Conservation (phyloP, 2,329 filamentous ascomycete species). For the Helicocarpus griseus region DNA sequence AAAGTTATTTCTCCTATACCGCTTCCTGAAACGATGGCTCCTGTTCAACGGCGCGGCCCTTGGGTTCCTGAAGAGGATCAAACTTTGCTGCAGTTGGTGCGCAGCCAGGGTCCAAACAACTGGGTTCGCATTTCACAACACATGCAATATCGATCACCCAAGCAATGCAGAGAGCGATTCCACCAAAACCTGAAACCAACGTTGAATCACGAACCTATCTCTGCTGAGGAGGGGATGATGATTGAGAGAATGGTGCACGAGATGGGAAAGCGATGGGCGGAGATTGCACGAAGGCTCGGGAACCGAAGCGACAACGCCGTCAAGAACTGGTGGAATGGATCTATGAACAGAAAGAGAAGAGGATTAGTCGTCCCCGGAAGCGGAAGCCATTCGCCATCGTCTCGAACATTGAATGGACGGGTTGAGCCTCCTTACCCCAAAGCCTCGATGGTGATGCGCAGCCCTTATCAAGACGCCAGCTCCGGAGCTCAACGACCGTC, state of each 20-base stretch:
- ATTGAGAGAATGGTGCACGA: slow-evolving; percentile 70
- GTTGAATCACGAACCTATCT: slow-evolving; percentile 65
- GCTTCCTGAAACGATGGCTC: slow-evolving; percentile 26
- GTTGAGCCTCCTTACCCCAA: slow-evolving; percentile 31
- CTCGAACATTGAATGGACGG: slow-evolving; percentile 28
- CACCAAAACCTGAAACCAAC: slow-evolving; percentile 83
- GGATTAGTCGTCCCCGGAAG: slow-evolving; percentile 33
- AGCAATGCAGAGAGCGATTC: slow-evolving; percentile 90
- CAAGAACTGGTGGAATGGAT: slow-evolving; percentile 98
- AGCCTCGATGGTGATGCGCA: slow-evolving; percentile 16
- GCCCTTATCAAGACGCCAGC: slow-evolving; percentile 13
- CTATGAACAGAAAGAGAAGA: slow-evolving; percentile 67
- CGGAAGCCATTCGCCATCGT: slow-evolving; percentile 13
- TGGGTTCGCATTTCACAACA: slow-evolving; percentile 79
- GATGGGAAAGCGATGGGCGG: slow-evolving; percentile 83
- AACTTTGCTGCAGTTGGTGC: slow-evolving; percentile 60
- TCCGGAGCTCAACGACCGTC: slow-evolving; percentile 10
- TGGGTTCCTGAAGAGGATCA: slow-evolving; percentile 74
- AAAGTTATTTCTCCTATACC: background rate
- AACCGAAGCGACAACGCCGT: slow-evolving; percentile 90
- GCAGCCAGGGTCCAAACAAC: slow-evolving; percentile 65
- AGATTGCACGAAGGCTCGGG: slow-evolving; percentile 72
- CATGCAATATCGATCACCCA: slow-evolving; percentile 70
- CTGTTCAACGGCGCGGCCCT: slow-evolving; percentile 61
- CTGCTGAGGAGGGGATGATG: slow-evolving; percentile 55